These are phyloP conservation scores for Ophiostoma quercus DNA, from an alignment of 2,329 filamentous ascomycete species.

Conservation along the genomic window DNA sequence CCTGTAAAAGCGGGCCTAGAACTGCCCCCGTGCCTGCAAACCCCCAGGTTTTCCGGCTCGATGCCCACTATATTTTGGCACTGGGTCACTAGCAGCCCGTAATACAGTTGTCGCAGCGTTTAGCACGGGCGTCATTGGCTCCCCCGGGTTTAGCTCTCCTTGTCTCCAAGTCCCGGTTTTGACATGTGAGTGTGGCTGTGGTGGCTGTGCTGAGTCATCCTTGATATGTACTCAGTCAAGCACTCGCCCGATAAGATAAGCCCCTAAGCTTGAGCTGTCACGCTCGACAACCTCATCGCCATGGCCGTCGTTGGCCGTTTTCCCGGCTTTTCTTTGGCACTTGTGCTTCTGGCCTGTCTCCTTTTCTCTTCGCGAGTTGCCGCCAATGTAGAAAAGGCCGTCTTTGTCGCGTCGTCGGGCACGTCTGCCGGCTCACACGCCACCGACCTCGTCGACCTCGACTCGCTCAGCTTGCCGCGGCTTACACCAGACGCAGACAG, in stretches of 20 bases:
- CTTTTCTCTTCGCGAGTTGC: conserved; percentile 26
- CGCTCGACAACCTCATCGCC: neutral
- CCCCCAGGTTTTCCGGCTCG: conserved; percentile 17
- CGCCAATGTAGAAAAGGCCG: conserved; percentile 86
- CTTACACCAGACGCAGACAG: conserved; percentile 20
- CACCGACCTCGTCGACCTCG: neutral
- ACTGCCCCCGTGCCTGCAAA: neutral
- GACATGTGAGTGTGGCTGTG: conserved; percentile 28
- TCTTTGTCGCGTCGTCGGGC: conserved; percentile 61
- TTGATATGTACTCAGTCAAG: neutral
- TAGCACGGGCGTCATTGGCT: conserved; percentile 7
- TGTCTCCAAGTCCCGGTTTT: neutral
- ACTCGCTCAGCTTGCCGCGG: conserved; percentile 9
- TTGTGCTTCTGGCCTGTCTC: conserved; percentile 24
- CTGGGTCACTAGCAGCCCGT: neutral
- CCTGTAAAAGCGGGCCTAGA: conserved; percentile 25
- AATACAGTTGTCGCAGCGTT: neutral
- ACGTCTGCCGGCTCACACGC: conserved; percentile 36
- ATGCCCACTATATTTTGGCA: conserved; percentile 3
- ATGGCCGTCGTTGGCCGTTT: conserved; percentile 1
- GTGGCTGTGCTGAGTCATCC: conserved; percentile 16
- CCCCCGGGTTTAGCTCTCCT: too few species aligned
- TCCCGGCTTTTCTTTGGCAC: conserved; percentile 20
- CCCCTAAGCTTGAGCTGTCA: neutral
- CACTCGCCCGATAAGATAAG: conserved; percentile 5